Percentiles rank a stretch among this genome's conserved stretches.
phyloP scores from a whole-genome alignment of 2,329 filamentous ascomycete genomes.

The Trichothecium sympodiale region DNA sequence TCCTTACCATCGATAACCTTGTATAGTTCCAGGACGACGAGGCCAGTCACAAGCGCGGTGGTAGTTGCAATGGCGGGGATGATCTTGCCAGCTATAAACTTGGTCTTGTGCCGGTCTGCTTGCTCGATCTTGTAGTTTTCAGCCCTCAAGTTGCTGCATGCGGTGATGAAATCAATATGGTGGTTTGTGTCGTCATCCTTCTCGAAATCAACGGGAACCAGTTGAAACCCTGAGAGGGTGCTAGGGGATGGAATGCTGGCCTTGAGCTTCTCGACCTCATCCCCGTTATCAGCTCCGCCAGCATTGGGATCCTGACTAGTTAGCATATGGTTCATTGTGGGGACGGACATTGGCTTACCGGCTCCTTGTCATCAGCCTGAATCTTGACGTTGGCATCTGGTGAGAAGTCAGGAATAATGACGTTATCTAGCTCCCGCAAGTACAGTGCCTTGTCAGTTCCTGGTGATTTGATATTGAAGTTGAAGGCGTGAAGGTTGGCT shows the following conservation, averaged over 20 bases:
- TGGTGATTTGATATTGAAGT: constrained; percentile 91
- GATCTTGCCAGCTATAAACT: constrained; percentile 99
- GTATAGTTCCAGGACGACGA: constrained; percentile 87
- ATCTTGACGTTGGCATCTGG: constrained; percentile 91
- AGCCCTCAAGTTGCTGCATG: constrained; percentile 88
- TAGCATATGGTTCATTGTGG: background rate
- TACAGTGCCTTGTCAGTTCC: constrained; percentile 59
- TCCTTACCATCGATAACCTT: constrained; percentile 93
- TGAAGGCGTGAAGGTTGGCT: constrained; percentile 91
- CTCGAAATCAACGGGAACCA: constrained; percentile 90
- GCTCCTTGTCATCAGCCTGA: constrained; percentile 84
- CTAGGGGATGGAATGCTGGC: constrained; percentile 67
- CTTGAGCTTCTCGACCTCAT: constrained; percentile 64
- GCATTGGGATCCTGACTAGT: constrained; percentile 64
- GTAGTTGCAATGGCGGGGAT: constrained; percentile 98
- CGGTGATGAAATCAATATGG: constrained; percentile 98
- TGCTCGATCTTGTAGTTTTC: constrained; percentile 96
- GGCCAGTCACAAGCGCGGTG: constrained; percentile 85
- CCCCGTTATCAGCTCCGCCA: constrained; percentile 56
- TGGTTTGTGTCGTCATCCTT: constrained; percentile 98
- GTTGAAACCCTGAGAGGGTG: constrained; percentile 74
- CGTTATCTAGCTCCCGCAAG: constrained; percentile 69
- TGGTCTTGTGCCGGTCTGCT: constrained; percentile 93
- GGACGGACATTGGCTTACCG: background rate
- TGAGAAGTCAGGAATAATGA: constrained; percentile 92